These are phyloP conservation scores for Peniophora sp. DNA, from an alignment of 1,284 basidiomycete species.

Conservation along the genomic window DNA sequence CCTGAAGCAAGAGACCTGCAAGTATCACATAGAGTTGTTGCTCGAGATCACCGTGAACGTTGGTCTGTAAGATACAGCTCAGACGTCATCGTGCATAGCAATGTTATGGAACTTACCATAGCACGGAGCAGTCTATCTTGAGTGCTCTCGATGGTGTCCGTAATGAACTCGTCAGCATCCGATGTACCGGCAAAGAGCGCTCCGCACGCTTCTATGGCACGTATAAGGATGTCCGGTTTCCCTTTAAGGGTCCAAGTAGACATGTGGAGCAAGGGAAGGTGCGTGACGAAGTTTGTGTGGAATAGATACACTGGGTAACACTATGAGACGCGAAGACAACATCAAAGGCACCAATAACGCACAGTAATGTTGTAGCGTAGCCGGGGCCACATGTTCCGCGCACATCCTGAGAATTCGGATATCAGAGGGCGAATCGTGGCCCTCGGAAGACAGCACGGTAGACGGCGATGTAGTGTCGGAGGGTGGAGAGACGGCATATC, in stretches of 20 bases:
- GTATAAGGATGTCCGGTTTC: conserved; percentile 40
- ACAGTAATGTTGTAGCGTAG: too few species aligned
- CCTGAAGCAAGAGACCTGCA: conserved; percentile 24
- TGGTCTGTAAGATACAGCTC: conserved; percentile 9
- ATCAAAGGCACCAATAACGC: too few species aligned
- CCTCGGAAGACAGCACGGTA: too few species aligned
- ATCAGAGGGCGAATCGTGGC: too few species aligned
- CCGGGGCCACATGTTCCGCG: too few species aligned
- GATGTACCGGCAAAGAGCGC: conserved; percentile 26
- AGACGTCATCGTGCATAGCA: not conserved
- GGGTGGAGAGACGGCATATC: too few species aligned
- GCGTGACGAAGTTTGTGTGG: conserved; percentile 41
- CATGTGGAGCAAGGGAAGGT: conserved; percentile 47
- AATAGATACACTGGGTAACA: conserved; percentile 53
- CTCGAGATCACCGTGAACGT: conserved; percentile 26
- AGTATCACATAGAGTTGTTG: conserved; percentile 38
- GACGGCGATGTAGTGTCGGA: too few species aligned
- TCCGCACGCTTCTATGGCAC: conserved; percentile 35
- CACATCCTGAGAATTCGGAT: too few species aligned
- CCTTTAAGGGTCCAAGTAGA: conserved; percentile 41
- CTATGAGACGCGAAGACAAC: too few species aligned
- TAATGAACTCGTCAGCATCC: conserved; percentile 22
- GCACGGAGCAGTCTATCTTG: conserved; percentile 24
- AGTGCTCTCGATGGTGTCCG: conserved; percentile 18
- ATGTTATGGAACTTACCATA: conserved; percentile 22